Conservation (phyloP, 106 monocot species). For the Dendrobium chrysotoxum region DNA sequence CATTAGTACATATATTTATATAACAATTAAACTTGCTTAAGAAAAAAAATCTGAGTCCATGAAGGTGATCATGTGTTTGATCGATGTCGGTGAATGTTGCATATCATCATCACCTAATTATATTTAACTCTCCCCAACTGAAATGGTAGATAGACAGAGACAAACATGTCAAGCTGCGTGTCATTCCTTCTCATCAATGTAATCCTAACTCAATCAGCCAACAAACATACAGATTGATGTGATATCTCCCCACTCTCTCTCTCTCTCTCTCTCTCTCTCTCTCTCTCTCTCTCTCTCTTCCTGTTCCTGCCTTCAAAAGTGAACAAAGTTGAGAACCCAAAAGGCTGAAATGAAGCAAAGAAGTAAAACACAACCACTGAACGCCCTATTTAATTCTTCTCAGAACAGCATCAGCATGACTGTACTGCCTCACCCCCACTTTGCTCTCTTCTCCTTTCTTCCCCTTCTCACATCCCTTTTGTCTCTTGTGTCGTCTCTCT, state of each 20-base stretch:
- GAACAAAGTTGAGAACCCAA: neutral
- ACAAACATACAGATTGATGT: constrained; percentile 4
- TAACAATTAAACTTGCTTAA: too few species aligned
- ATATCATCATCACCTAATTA: neutral
- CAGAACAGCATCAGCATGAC: constrained; percentile 23
- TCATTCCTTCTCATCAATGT: constrained; percentile 8
- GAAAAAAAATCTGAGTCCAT: too few species aligned
- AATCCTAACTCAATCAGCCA: constrained; percentile 6
- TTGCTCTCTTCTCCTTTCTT: neutral
- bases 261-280: constrained; percentile 4
- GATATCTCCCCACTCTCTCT: neutral
- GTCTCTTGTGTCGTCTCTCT: neutral
- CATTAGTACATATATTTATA: too few species aligned
- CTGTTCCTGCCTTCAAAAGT: neutral
- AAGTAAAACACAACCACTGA: neutral
- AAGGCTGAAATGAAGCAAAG: constrained; percentile 2
- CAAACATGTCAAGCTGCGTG: neutral
- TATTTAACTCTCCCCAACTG: neutral
- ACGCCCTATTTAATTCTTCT: constrained; percentile 5
- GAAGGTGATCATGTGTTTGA: too few species aligned
- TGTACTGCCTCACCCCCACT: constrained; percentile 8
- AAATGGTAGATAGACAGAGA: neutral
- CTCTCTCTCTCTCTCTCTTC: too few species aligned
- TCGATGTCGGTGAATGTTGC: neutral
- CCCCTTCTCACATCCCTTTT: neutral